Conservation (phyloP, 371 early-diverging fungal genomes). For the Gilbertella persicaria region DNA sequence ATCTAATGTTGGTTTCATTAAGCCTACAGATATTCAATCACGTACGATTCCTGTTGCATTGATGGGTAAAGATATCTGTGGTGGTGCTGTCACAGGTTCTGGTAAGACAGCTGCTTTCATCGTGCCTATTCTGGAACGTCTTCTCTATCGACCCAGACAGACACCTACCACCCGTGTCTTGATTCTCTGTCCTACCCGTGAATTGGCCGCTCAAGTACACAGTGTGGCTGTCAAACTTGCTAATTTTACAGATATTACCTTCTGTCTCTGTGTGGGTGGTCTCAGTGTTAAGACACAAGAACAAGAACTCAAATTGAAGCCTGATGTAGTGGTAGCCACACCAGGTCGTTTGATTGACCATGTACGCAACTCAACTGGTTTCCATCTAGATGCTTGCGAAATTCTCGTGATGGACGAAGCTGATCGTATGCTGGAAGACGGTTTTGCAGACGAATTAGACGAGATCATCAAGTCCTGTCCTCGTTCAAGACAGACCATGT, state of each 20-base stretch:
- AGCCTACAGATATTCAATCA: conserved; percentile 98
- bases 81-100: conserved; percentile 99
- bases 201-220: conserved; percentile 97
- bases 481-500: conserved; percentile 93
- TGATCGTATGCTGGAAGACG: conserved; percentile 99
- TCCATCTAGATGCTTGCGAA: conserved; percentile 89
- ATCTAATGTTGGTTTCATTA: conserved; percentile 84
- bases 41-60: conserved; percentile 96
- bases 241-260: conserved; percentile 84
- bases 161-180: conserved; percentile 87
- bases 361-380: conserved; percentile 88
- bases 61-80: conserved; percentile 98
- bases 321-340: conserved; percentile 99
- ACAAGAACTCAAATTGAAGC: conserved; percentile 84
- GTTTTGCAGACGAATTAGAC: conserved; percentile 96
- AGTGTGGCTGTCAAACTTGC: conserved; percentile 88
- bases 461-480: conserved; percentile 95
- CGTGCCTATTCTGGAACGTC: conserved; percentile 96
- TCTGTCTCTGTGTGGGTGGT: conserved; percentile 94
- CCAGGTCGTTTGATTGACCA: conserved; percentile 99
- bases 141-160: conserved; percentile 86
- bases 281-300: conserved; percentile 91
- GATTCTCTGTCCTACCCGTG: conserved; percentile 99
- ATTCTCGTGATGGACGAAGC: conserved; percentile 99
- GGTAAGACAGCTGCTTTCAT: conserved; percentile 99